phyloP scores from a whole-genome alignment of 495 filamentous ascomycete species.

The Massariosphaeria phaeospora region DNA sequence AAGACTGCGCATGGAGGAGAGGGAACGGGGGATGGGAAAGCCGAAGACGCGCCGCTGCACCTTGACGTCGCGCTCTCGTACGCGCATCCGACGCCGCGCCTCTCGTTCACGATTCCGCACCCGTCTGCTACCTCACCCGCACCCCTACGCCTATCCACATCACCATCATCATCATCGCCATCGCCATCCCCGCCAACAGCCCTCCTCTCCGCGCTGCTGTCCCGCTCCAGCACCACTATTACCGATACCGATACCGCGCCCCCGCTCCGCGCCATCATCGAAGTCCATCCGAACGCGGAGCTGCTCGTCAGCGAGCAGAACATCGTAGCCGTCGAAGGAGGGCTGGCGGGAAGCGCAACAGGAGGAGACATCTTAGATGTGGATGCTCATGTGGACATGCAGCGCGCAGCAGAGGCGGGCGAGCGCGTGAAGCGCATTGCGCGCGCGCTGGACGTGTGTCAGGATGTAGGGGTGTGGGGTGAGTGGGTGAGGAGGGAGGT shows the following conservation, averaged over 20 bases:
- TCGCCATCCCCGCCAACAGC: neutral
- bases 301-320: constrained; percentile 31
- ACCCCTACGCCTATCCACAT: neutral
- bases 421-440: constrained; percentile 28
- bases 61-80: constrained; percentile 20
- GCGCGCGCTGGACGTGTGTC: constrained; percentile 35
- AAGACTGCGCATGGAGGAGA: no score
- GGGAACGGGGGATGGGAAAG: neutral
- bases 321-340: neutral
- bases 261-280: constrained; percentile 21
- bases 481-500: constrained; percentile 36
- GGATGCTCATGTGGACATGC: constrained; percentile 6
- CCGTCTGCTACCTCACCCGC: constrained; percentile 4
- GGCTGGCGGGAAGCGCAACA: neutral
- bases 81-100: constrained; percentile 13
- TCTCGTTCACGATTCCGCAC: constrained; percentile 18
- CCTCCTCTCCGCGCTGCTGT: constrained; percentile 5
- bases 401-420: neutral
- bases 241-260: no score
- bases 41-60: constrained; percentile 7
- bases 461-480: constrained; percentile 37
- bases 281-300: constrained; percentile 34
- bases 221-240: neutral
- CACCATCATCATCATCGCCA: no score
- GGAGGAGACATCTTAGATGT: no score